Evolutionary conservation across 2,329 filamentous ascomycete genomes (phyloP).

Genomic region (Ophiostoma sp.): DNA sequence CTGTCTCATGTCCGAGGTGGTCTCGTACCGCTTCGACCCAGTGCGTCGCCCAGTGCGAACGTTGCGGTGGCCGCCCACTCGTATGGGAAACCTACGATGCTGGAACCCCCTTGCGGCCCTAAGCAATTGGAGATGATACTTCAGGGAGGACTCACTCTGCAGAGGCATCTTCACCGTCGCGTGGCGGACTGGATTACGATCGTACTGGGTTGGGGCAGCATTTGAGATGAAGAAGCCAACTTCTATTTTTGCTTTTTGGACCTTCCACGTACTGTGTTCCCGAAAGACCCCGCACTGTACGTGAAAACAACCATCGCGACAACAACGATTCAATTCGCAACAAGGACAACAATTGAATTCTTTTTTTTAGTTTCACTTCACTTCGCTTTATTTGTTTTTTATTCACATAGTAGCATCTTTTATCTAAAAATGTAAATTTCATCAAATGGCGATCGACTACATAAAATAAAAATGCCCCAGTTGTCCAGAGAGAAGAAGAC

Average conservation of each 20-base stretch:
- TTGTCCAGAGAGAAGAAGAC: background rate
- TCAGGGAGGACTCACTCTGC: constrained; percentile 73
- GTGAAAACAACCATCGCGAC: background rate
- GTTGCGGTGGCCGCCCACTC: constrained; percentile 66
- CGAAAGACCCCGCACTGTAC: background rate
- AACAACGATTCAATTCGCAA: background rate
- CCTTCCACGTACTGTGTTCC: background rate
- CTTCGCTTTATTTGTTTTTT: background rate
- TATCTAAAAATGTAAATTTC: background rate
- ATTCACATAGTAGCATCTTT: background rate
- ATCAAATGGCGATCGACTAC: background rate
- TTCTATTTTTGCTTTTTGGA: constrained; percentile 36
- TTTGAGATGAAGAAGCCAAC: constrained; percentile 57
- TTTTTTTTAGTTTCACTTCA: background rate
- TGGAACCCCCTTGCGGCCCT: constrained; percentile 52
- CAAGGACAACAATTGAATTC: background rate
- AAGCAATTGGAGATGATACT: constrained; percentile 68
- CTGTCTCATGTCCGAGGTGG: constrained; percentile 54
- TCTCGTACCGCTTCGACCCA: constrained; percentile 41
- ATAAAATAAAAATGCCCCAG: background rate
- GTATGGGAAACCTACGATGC: constrained; percentile 66
- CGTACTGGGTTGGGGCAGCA: constrained; percentile 59
- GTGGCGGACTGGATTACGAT: constrained; percentile 70
- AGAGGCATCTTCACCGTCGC: constrained; percentile 69
- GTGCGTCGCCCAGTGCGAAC: constrained; percentile 67